Evolutionary conservation across 495 filamentous ascomycete genomes (phyloP).

Genomic region (Chaetomium cochliodes): DNA sequence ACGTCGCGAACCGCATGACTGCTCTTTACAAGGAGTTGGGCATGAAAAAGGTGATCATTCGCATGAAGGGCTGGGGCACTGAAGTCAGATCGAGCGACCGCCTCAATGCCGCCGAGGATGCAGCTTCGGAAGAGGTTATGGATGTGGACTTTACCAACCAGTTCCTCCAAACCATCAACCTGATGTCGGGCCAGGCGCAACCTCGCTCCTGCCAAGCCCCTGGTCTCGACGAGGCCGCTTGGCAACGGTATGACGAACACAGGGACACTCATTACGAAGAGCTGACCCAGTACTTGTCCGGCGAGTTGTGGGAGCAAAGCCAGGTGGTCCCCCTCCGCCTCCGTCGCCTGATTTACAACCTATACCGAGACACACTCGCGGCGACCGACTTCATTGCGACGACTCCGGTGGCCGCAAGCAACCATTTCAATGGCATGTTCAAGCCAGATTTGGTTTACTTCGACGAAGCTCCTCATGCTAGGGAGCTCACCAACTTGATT

Average conservation of each 20-base stretch:
- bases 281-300: constrained; percentile 12
- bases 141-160: constrained; percentile 23
- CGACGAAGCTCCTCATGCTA: constrained; percentile 30
- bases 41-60: constrained; percentile 25
- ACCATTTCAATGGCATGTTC: constrained; percentile 28
- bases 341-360: constrained; percentile 9
- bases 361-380: constrained; percentile 27
- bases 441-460: constrained; percentile 31
- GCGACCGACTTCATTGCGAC: constrained; percentile 32
- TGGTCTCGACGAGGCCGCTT: constrained; percentile 30
- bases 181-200: background rate
- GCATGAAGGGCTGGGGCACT: constrained; percentile 24
- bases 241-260: constrained; percentile 20
- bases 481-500: constrained; percentile 32
- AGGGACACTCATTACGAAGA: background rate
- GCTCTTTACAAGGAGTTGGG: constrained; percentile 22
- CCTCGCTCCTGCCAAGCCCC: constrained; percentile 12
- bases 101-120: constrained; percentile 16
- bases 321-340: background rate
- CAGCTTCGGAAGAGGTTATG: constrained; percentile 7
- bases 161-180: constrained; percentile 21
- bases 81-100: constrained; percentile 7
- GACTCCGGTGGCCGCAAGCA: constrained; percentile 27
- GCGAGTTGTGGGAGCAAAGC: constrained; percentile 8
- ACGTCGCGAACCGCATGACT: constrained; percentile 21